Conservation (phyloP, 2,329 filamentous ascomycete species). For the Geosmithia putterillii region DNA sequence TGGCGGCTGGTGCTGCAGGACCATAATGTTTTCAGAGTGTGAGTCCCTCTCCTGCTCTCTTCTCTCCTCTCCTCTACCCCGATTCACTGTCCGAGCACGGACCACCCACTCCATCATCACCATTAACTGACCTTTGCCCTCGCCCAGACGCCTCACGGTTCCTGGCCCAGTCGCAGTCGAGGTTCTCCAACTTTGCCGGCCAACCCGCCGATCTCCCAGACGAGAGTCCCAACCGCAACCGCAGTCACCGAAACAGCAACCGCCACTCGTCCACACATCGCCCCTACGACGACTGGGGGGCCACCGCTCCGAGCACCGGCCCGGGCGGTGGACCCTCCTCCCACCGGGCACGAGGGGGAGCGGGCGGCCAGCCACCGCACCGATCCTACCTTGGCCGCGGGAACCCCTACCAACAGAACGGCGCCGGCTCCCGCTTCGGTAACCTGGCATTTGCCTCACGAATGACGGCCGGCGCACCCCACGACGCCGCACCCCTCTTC, state of each 20-base stretch:
- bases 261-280: neutral
- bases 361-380: conserved; percentile 4
- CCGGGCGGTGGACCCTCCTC: neutral
- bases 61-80: too few species aligned
- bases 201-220: conserved; percentile 15
- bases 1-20: conserved; percentile 5
- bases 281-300: conserved; percentile 1
- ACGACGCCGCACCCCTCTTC: conserved; percentile 84
- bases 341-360: too few species aligned
- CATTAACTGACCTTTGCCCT: too few species aligned
- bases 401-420: conserved; percentile 76
- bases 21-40: conserved; percentile 11
- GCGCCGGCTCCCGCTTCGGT: conserved; percentile 60
- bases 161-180: conserved; percentile 90
- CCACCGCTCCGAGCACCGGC: neutral
- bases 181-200: conserved; percentile 60
- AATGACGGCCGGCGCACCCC: conserved; percentile 42
- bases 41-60: neutral
- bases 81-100: neutral
- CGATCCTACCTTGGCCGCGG: conserved; percentile 37
- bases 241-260: neutral
- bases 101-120: too few species aligned
- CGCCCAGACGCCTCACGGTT: conserved; percentile 97
- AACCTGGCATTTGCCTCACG: conserved; percentile 62
- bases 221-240: conserved; percentile 1